Base-by-base conservation (phyloP, 495 filamentous ascomycete genomes). In the Articulospora tetracladia region DNA sequence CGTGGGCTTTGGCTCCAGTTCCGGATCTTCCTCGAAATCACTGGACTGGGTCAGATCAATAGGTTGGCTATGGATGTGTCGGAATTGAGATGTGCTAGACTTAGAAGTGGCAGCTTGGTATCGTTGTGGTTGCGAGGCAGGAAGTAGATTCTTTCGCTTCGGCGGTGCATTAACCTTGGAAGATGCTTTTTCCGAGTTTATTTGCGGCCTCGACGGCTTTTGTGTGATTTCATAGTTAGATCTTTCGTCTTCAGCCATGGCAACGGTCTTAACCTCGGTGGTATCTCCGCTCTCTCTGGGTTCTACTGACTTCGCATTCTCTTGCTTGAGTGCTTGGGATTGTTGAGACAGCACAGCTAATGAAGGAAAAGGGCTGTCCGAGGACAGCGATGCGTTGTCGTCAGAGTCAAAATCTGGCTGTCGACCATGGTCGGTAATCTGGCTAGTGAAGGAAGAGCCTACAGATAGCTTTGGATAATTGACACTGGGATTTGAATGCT, bases 361-460 rank as follows among this genome's bases (percentile, higher is more conserved):
- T 3, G 55, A 30, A 17, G 61, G 62, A 48, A 68, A 56, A 10
- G 19, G n/a, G 22, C 61, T 59, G 49, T 68, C 66, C 19, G 65
- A 67, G 1, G 62, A 60, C 25, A 49, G 19, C 12, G 15, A 3
- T 46, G 30, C 19, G 34, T 27, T 55, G 17, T 68, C 66, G 25
- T 68, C 66, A 56, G 63, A 68, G 27, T 48, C 48, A 11, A 60
- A 57, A 26, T 65, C 66, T 3, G 66, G 66, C 36, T 68, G 66
- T 8, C 57, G 63, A 10, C 64, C 63, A 24, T 62, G 52, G 49
- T 66, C 63, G 2, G 57, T 53, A 39, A 66, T 32, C 34, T 66
- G 64, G 24, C 63, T 64, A 0, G 50, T 59, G 25, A 66, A 66
- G 4, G 60, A 69, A 26, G 63, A 66, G 10, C 50, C 54, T 3